Evolutionary conservation across 805 yeast species (phyloP).

Genomic region (Naumovozyma baii): DNA sequence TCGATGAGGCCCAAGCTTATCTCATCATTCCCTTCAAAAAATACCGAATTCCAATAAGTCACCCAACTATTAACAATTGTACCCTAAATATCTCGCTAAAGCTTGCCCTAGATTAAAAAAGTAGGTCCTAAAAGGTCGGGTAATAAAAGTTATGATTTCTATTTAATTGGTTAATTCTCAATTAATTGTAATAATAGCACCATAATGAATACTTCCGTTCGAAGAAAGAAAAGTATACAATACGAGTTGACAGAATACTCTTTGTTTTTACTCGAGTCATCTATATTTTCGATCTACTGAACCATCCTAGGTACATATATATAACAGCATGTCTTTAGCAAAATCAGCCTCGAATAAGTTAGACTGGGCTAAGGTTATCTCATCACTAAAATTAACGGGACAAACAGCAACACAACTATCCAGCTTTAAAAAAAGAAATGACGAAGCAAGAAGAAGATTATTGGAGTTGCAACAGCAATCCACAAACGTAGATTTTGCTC

Average conservation of each 20-base stretch:
- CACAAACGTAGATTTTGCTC: slow-evolving; percentile 67
- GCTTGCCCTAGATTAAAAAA: no score
- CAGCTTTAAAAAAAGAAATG: slow-evolving; percentile 95
- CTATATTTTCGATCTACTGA: neutral
- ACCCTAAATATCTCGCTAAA: no score
- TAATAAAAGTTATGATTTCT: no score
- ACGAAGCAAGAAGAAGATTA: slow-evolving; percentile 85
- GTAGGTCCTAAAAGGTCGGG: no score
- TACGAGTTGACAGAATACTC: neutral
- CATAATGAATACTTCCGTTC: neutral
- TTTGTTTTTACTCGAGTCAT: neutral
- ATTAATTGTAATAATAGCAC: no score
- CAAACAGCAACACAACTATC: slow-evolving; percentile 80
- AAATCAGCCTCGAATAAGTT: slow-evolving; percentile 68
- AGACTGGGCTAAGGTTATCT: slow-evolving; percentile 89
- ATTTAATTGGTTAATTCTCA: no score
- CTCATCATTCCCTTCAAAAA: no score
- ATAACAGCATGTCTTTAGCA: slow-evolving; percentile 25
- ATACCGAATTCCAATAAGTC: no score
- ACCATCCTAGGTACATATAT: neutral
- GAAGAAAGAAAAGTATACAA: neutral
- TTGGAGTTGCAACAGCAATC: slow-evolving; percentile 63
- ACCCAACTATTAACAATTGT: no score
- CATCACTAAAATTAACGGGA: slow-evolving; percentile 87
- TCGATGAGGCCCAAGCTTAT: no score